Percentiles rank a stretch among this genome's conserved stretches.
Conservation (phyloP, 768 basidiomycete genomes). For the Gymnopilus junonius region DNA sequence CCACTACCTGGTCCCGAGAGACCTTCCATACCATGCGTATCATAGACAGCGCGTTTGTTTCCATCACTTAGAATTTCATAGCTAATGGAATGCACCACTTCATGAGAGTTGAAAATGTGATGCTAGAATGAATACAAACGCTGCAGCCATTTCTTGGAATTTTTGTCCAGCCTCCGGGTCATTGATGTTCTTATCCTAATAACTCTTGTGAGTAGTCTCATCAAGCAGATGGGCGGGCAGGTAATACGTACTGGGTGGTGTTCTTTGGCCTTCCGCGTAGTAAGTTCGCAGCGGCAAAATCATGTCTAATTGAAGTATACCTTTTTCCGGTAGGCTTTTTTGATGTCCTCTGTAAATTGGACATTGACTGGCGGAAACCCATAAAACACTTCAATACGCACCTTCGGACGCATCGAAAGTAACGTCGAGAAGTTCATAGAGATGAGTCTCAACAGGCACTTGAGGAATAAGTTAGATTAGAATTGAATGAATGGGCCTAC, state of each 20-base stretch:
- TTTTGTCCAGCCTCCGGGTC: constrained; percentile 81
- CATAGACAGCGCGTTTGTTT: constrained; percentile 71
- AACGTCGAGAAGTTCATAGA: constrained; percentile 88
- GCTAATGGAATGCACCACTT: constrained; percentile 39
- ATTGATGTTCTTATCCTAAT: constrained; percentile 75
- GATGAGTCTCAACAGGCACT: constrained; percentile 79
- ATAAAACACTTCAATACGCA: constrained; percentile 31
- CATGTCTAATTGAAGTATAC: constrained; percentile 41
- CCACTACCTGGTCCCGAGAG: constrained; percentile 51
- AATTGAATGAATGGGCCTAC: neutral
- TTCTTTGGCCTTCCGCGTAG: constrained; percentile 69
- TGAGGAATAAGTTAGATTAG: neutral
- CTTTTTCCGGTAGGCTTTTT: constrained; percentile 94
- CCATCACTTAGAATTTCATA: constrained; percentile 84
- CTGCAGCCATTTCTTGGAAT: constrained; percentile 89
- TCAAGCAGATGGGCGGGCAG: neutral
- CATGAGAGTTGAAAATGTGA: neutral
- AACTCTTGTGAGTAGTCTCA: constrained; percentile 2
- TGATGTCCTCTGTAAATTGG: constrained; percentile 71
- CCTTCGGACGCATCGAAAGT: constrained; percentile 72
- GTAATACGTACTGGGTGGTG: constrained; percentile 72
- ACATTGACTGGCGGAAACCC: constrained; percentile 17
- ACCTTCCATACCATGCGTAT: constrained; percentile 73
- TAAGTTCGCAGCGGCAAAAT: constrained; percentile 5
- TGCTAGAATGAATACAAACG: constrained; percentile 54